These are phyloP conservation scores for Penicillium italicum DNA, from an alignment of 2,329 filamentous ascomycete genomes.

Conservation along the genomic window DNA sequence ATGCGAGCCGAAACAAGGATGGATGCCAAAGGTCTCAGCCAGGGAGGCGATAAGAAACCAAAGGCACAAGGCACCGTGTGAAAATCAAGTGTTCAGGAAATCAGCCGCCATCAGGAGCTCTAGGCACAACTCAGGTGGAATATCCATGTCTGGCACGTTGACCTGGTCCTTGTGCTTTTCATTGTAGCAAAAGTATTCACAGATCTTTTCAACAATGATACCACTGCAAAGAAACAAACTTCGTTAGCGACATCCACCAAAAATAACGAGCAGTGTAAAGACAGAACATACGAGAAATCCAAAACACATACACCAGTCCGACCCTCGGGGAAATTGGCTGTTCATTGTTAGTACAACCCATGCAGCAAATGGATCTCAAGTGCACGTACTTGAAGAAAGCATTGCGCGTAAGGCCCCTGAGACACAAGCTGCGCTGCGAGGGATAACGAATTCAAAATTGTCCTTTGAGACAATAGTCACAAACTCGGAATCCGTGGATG, in stretches of 20 bases:
- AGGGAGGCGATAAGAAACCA: not conserved
- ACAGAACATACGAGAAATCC: slow-evolving; percentile 53
- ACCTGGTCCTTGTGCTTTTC: slow-evolving; percentile 59
- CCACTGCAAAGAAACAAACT: slow-evolving; percentile 43
- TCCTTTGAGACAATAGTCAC: slow-evolving; percentile 64
- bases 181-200: slow-evolving; percentile 67
- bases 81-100: slow-evolving; percentile 53
- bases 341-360: not conserved
- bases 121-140: slow-evolving; percentile 61
- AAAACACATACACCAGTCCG: slow-evolving; percentile 56
- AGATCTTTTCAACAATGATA: slow-evolving; percentile 63
- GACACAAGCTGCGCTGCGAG: slow-evolving; percentile 58
- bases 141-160: slow-evolving; percentile 64
- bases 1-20: not conserved
- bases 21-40: not conserved
- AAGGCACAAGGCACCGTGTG: not conserved
- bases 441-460: slow-evolving; percentile 62
- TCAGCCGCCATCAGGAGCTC: slow-evolving; percentile 66
- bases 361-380: not conserved
- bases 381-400: slow-evolving; percentile 56
- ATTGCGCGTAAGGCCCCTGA: slow-evolving; percentile 62
- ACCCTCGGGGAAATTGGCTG: slow-evolving; percentile 61
- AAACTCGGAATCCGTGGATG: slow-evolving; percentile 46
- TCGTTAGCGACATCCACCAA: slow-evolving; percentile 1
- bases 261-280: not conserved